These are phyloP conservation scores for Lathyrus sativus DNA, from an alignment of 306 rosid species.

Conservation along the genomic window DNA sequence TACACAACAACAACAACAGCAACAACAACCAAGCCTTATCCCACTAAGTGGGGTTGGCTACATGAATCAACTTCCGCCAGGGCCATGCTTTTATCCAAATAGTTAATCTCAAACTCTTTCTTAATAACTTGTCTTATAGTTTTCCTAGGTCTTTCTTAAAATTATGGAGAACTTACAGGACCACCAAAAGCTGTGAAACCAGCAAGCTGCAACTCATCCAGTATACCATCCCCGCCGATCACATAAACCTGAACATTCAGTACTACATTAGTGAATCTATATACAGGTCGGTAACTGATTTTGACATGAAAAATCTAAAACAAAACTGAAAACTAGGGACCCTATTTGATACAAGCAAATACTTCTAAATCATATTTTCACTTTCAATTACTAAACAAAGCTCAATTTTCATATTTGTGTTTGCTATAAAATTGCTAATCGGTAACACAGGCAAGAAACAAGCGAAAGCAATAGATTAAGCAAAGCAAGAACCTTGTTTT, in stretches of 20 bases:
- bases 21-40: no score
- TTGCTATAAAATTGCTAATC: neutral
- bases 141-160: neutral
- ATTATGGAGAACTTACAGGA: constrained; percentile 61
- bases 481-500: constrained; percentile 65
- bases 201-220: constrained; percentile 84
- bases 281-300: neutral
- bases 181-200: constrained; percentile 94
- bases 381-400: neutral
- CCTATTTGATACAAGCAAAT: neutral
- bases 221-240: constrained; percentile 83
- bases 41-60: no score
- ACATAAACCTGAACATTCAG: constrained; percentile 72
- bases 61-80: no score
- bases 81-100: no score
- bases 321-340: neutral
- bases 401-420: neutral
- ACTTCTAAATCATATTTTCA: neutral
- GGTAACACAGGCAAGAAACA: constrained; percentile 4
- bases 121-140: no score
- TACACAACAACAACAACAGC: no score
- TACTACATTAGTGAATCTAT: neutral
- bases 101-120: no score
- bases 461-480: neutral
- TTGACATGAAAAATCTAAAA: neutral